Evolutionary conservation across 2,329 filamentous ascomycete genomes (phyloP).

Genomic region (Nothophoma quercina): DNA sequence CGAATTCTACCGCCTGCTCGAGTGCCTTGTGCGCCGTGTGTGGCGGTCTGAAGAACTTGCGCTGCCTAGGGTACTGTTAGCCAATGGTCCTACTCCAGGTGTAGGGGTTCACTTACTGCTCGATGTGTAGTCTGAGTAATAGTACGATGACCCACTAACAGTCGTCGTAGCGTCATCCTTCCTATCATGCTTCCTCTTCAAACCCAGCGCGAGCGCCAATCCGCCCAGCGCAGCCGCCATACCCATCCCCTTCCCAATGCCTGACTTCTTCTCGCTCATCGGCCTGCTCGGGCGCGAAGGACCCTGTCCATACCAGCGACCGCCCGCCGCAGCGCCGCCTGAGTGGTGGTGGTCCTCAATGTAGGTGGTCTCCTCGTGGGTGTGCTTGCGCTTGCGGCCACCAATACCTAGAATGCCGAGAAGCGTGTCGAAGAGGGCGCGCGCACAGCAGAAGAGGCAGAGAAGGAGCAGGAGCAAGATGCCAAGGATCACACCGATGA

Average conservation of each 20-base stretch:
- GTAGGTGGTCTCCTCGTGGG: constrained; percentile 66
- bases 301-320: constrained; percentile 58
- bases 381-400: constrained; percentile 55
- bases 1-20: constrained; percentile 15
- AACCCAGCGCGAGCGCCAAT: constrained; percentile 54
- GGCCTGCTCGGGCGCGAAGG: constrained; percentile 46
- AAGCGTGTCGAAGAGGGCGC: constrained; percentile 64
- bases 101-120: constrained; percentile 51
- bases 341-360: constrained; percentile 70
- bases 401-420: constrained; percentile 69
- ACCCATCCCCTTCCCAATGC: constrained; percentile 47
- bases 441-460: constrained; percentile 74
- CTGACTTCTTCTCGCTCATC: constrained; percentile 42
- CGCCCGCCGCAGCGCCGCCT: constrained; percentile 64
- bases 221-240: constrained; percentile 54
- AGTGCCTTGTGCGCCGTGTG: constrained; percentile 50
- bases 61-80: constrained; percentile 48
- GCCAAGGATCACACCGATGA: constrained; percentile 75
- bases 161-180: constrained; percentile 55
- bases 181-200: constrained; percentile 54
- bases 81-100: neutral
- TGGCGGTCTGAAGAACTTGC: constrained; percentile 54
- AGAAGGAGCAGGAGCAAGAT: constrained; percentile 72
- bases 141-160: constrained; percentile 49
- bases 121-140: constrained; percentile 58